Evolutionary conservation across 2,329 filamentous ascomycete species (phyloP), one percentile per base, ranked within the genome.

Genomic region (Pseudocercospora eumusae): DNA sequence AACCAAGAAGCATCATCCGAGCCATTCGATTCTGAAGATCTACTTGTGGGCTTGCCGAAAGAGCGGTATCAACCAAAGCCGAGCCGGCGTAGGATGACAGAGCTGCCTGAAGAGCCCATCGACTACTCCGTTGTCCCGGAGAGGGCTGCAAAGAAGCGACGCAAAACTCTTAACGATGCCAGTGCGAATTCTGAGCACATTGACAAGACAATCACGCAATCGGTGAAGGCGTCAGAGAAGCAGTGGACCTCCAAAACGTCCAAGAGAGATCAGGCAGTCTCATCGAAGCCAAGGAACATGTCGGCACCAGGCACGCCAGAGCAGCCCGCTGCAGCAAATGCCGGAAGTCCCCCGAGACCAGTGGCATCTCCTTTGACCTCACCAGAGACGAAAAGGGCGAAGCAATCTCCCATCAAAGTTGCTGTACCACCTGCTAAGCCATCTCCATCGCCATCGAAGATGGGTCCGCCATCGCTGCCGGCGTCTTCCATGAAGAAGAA

Each of bases 121-220:
- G 73, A 75, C 64, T 72, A 65, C 62, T 70, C 77, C 62, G 67
- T 75, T 63, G 52, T 65, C 62, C 61, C 78, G 64, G 71, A 82
- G 77, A 75, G 78, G 73, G 68, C 71, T 13, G 67, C 62, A 4
- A 77, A 73, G 20, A 82, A 79, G 68, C 75, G 80, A 62, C 75
- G 76, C 20, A 75, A 74, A 61, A 74, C 69, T 2, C 49, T 59
- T 1, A 50, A 60, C 21, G 54, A 47, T 42, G 60, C 58, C 9
- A 21, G n/a, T 57, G 33, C 52, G 8, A 55, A 31, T 9, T 10
- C 45, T 55, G 23, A 59, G 15, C 0, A 5, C 28, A n/a, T 36
- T 2, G 28, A 40, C 9, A 15, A 31, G 27, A 3, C 25, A 9
- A 23, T n/a, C 23, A 33, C 50, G 8, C 56, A 28, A n/a, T 57